These are phyloP conservation scores for Ciborinia camelliae DNA, from an alignment of 2,329 filamentous ascomycete genomes.

Conservation along the genomic window DNA sequence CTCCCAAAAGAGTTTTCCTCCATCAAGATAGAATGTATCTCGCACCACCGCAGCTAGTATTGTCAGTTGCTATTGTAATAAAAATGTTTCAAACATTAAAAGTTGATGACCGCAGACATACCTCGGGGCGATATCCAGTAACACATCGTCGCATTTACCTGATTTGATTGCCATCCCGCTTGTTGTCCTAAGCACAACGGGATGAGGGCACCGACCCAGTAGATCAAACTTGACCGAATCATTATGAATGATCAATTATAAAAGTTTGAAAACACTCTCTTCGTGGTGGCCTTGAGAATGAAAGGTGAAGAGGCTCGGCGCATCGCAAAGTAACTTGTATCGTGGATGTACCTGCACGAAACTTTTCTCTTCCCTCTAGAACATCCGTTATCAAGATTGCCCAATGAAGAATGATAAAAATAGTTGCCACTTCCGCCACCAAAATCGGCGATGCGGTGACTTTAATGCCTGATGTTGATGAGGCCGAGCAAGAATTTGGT, in stretches of 20 bases:
- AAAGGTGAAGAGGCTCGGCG: slow-evolving; percentile 21
- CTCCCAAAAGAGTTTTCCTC: slow-evolving; percentile 55
- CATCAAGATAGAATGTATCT: slow-evolving; percentile 64
- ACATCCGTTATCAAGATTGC: slow-evolving; percentile 1
- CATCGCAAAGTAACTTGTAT: slow-evolving; percentile 19
- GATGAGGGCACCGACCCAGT: slow-evolving; percentile 25
- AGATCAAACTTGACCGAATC: slow-evolving; percentile 21
- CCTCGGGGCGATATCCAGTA: slow-evolving; percentile 48
- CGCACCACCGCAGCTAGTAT: slow-evolving; percentile 52
- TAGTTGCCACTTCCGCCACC: slow-evolving; percentile 21
- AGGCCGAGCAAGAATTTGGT: slow-evolving; percentile 14
- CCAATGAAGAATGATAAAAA: slow-evolving; percentile 1
- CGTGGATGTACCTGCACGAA: slow-evolving; percentile 11
- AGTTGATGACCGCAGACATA: slow-evolving; percentile 24
- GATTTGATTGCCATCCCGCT: slow-evolving; percentile 47
- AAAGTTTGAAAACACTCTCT: slow-evolving; percentile 4
- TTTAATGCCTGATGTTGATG: slow-evolving; percentile 19
- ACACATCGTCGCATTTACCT: slow-evolving; percentile 59
- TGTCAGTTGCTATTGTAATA: slow-evolving; percentile 30
- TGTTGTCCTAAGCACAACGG: slow-evolving; percentile 42
- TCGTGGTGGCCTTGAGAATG: slow-evolving; percentile 8
- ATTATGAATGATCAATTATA: slow-evolving; percentile 24
- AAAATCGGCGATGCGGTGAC: slow-evolving; percentile 17
- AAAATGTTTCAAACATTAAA: neutral
- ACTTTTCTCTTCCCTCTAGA: neutral